These are phyloP conservation scores for Leptomonas pyrrhocoris DNA, from an alignment of 208 protist species.

Conservation along the genomic window DNA sequence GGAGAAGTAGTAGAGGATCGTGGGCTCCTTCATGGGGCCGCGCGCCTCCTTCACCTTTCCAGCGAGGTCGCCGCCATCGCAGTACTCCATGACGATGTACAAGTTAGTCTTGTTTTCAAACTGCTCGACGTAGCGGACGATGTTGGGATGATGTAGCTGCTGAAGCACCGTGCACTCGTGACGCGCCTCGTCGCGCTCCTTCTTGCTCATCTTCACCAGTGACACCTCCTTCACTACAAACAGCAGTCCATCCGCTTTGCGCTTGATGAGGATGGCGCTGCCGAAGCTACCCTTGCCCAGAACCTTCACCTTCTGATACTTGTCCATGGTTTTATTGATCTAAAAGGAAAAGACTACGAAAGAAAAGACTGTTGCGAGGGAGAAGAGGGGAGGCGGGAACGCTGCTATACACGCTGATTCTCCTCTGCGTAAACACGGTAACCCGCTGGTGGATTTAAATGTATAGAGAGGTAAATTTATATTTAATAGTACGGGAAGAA, in stretches of 20 bases:
- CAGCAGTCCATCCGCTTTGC: slow-evolving; percentile 75
- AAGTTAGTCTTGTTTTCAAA: slow-evolving; percentile 89
- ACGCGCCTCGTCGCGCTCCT: slow-evolving; percentile 89
- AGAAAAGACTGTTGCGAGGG: neutral
- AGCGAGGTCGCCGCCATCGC: slow-evolving; percentile 85
- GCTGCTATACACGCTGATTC: neutral
- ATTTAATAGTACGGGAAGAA: no score
- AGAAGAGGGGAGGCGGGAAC: neutral
- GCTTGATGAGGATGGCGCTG: slow-evolving; percentile 91
- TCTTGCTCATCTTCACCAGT: slow-evolving; percentile 80
- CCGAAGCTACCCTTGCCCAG: slow-evolving; percentile 94
- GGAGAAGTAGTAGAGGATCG: slow-evolving; percentile 90
- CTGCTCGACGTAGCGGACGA: slow-evolving; percentile 93
- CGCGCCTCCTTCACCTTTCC: slow-evolving; percentile 70
- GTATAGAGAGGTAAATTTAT: no score
- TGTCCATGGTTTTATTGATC: slow-evolving; percentile 66
- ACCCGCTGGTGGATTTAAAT: no score
- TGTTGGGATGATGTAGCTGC: slow-evolving; percentile 90
- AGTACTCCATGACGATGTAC: slow-evolving; percentile 95
- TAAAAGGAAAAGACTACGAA: neutral
- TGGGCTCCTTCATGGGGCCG: slow-evolving; percentile 81
- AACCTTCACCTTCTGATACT: slow-evolving; percentile 88
- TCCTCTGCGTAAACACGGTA: neutral
- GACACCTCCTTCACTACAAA: slow-evolving; percentile 94
- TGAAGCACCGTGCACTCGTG: slow-evolving; percentile 87